Conservation (phyloP, 441 rosid species). For the Dalechampia spathulata region DNA sequence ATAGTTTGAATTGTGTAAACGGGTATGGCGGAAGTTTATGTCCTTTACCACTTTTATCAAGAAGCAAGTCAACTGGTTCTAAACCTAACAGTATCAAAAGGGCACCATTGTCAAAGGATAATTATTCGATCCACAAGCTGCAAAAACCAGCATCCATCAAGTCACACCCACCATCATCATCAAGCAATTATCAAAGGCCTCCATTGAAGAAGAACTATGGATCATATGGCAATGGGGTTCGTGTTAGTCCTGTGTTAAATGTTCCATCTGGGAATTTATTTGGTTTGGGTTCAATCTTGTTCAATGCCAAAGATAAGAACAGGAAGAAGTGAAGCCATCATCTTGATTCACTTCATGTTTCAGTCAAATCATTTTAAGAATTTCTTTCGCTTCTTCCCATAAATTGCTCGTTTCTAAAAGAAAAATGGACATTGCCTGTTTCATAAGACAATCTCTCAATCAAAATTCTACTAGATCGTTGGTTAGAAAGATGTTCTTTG, state of each 20-base stretch:
- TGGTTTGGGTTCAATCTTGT: conserved; percentile 68
- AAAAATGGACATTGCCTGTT: too few relatives aligned
- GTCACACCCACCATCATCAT: conserved; percentile 15
- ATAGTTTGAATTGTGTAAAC: conserved; percentile 62
- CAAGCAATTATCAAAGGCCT: conserved; percentile 44
- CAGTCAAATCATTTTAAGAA: too few relatives aligned
- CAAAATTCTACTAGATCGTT: too few relatives aligned
- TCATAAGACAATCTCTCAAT: too few relatives aligned
- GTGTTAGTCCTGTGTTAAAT: conserved; percentile 63
- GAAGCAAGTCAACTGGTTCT: conserved; percentile 77
- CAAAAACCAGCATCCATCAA: conserved; percentile 27
- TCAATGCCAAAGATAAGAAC: conserved; percentile 57
- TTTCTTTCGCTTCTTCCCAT: too few relatives aligned
- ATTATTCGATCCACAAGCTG: conserved; percentile 28
- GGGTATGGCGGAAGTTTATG: conserved; percentile 63
- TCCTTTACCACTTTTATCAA: conserved; percentile 62
- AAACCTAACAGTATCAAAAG: conserved; percentile 24
- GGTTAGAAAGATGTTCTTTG: too few relatives aligned
- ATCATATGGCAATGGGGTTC: conserved; percentile 35
- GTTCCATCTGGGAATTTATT: conserved; percentile 68
- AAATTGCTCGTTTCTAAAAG: too few relatives aligned
- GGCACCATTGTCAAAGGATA: conserved; percentile 27
- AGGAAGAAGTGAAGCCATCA: conserved; percentile 52
- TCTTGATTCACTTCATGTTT: too few relatives aligned
- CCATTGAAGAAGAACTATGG: conserved; percentile 64